Percentiles rank a stretch among this genome's conserved stretches.
phyloP scores from a whole-genome alignment of 2,329 filamentous ascomycete species.

The Fusarium nurragi region DNA sequence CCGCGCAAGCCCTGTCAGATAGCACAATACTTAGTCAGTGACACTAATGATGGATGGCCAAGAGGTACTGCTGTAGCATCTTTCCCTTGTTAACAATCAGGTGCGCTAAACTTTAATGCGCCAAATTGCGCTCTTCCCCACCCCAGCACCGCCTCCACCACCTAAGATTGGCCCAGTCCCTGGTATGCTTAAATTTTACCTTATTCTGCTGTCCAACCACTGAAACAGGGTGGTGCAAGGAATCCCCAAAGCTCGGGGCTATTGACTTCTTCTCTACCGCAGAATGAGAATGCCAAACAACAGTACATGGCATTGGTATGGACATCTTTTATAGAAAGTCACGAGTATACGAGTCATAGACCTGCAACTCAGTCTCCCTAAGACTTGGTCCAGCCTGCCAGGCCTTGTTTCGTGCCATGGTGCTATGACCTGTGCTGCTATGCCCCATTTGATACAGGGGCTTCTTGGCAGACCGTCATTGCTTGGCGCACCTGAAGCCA shows the following conservation, averaged over 20 bases:
- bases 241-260: neutral
- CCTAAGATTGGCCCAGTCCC: conserved; percentile 24
- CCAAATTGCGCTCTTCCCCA: conserved; percentile 22
- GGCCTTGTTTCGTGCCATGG: neutral
- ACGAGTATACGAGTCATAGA: neutral
- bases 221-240: conserved; percentile 28
- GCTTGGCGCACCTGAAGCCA: conserved; percentile 17
- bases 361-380: neutral
- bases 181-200: conserved; percentile 46
- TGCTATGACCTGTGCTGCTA: conserved; percentile 9
- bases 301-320: neutral
- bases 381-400: conserved; percentile 14
- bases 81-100: neutral
- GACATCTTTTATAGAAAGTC: neutral
- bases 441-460: conserved; percentile 29
- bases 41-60: accelerated
- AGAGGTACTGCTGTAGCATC: neutral
- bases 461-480: conserved; percentile 27
- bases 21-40: neutral
- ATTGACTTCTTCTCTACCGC: neutral
- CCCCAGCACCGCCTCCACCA: neutral
- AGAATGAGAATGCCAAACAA: neutral
- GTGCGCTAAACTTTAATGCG: conserved; percentile 41
- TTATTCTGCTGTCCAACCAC: conserved; percentile 34
- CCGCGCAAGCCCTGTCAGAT: conserved; percentile 28